These are phyloP conservation scores for Plasmodium cynomolgi DNA, from an alignment of 169 alveolate genomes.

Conservation along the genomic window DNA sequence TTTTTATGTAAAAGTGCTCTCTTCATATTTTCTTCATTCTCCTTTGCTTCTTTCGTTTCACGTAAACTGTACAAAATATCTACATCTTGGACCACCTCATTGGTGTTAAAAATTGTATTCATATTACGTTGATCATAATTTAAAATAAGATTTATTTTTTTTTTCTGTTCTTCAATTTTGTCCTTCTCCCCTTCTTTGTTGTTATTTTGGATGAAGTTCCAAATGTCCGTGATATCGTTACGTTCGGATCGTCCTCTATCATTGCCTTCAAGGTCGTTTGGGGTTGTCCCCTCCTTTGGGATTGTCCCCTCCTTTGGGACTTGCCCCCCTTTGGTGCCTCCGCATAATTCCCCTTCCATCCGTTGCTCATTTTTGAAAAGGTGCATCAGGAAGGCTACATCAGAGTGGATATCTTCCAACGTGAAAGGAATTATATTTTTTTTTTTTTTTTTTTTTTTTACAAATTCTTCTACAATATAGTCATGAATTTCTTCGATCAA, in stretches of 20 bases:
- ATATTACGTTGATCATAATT: constrained; percentile 42
- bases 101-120: constrained; percentile 18
- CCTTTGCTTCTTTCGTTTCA: constrained; percentile 39
- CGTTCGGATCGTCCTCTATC: neutral
- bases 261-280: neutral
- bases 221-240: constrained; percentile 29
- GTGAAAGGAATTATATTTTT: constrained; percentile 34
- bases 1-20: constrained; percentile 41
- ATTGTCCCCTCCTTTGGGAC: neutral
- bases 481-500: constrained; percentile 52
- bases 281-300: neutral
- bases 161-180: constrained; percentile 39
- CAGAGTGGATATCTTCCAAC: constrained; percentile 7
- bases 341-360: neutral
- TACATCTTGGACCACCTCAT: constrained; percentile 14
- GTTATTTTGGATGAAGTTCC: constrained; percentile 50
- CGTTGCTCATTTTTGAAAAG: neutral
- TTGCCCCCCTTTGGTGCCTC: neutral
- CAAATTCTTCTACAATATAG: constrained; percentile 17
- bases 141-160: constrained; percentile 28
- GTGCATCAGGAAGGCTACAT: neutral
- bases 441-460: constrained; percentile 44
- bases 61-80: constrained; percentile 53
- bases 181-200: constrained; percentile 18
- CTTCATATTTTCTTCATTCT: constrained; percentile 49